A percentile compares a stretch with the other conserved stretches of the same genome.
phyloP scores from a whole-genome alignment of 1,139 yeast species.

The Blastobotrys aristatus region DNA sequence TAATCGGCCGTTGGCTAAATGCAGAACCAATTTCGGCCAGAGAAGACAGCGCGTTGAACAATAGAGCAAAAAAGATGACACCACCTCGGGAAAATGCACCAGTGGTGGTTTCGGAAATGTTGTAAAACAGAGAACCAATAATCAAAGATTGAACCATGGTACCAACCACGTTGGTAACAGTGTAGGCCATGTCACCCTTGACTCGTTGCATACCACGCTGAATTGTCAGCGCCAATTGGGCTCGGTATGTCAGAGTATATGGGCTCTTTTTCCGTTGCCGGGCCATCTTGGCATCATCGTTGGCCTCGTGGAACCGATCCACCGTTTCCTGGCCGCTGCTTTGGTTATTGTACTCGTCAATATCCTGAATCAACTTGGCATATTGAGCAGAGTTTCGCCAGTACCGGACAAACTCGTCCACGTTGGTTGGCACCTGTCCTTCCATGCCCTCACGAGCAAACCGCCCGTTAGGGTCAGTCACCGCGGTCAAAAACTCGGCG shows the following conservation, averaged over 20 bases:
- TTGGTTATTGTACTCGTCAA: constrained; percentile 39
- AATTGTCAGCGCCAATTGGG: constrained; percentile 43
- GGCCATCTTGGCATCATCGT: constrained; percentile 43
- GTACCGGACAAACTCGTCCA: constrained; percentile 51
- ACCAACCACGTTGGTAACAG: constrained; percentile 46
- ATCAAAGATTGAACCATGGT: constrained; percentile 49
- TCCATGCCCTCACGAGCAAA: constrained; percentile 42
- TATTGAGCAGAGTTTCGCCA: constrained; percentile 54
- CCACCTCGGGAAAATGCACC: constrained; percentile 58
- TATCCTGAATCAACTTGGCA: constrained; percentile 31
- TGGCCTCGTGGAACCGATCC: constrained; percentile 38
- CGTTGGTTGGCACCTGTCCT: constrained; percentile 49
- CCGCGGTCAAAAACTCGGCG: constrained; percentile 64
- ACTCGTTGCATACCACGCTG: constrained; percentile 52
- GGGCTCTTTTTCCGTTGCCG: constrained; percentile 43
- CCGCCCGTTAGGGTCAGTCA: constrained; percentile 55
- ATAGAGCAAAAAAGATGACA: constrained; percentile 50
- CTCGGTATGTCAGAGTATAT: constrained; percentile 43
- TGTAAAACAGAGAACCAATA: constrained; percentile 53
- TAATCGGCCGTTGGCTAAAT: constrained; percentile 54
- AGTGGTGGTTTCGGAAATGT: constrained; percentile 42
- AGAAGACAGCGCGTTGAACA: constrained; percentile 54
- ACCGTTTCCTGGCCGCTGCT: constrained; percentile 41
- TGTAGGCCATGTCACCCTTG: constrained; percentile 51
- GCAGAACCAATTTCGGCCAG: constrained; percentile 54